Conservation (phyloP, 2,329 filamentous ascomycete species). For the Byssochlamys sp. region DNA sequence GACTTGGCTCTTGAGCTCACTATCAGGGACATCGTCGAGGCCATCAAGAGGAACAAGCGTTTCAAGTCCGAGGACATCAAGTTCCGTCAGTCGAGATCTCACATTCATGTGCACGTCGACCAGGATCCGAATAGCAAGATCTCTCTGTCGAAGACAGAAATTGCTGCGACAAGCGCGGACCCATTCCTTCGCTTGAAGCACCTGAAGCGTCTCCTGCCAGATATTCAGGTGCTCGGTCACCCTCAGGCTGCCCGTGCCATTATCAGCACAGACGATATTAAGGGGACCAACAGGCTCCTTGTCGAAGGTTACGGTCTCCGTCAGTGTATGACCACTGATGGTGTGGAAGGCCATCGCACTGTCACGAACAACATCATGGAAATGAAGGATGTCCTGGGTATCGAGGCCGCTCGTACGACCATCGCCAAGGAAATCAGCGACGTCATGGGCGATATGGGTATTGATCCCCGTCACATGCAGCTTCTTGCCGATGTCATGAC, state of each 20-base stretch:
- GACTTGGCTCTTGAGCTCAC: constrained; percentile 73
- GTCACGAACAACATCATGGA: constrained; percentile 86
- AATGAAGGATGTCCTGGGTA: constrained; percentile 74
- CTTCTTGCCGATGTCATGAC: constrained; percentile 97
- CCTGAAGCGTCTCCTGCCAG: constrained; percentile 69
- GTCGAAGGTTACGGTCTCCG: constrained; percentile 91
- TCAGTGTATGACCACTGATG: constrained; percentile 85
- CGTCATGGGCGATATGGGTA: constrained; percentile 90
- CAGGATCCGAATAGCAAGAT: constrained; percentile 26
- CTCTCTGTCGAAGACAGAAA: constrained; percentile 32
- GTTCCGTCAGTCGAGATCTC: constrained; percentile 39
- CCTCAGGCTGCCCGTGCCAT: constrained; percentile 76
- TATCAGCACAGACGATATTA: constrained; percentile 67
- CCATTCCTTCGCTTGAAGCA: constrained; percentile 61
- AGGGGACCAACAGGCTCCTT: constrained; percentile 61
- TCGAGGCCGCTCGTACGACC: constrained; percentile 82
- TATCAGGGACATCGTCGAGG: constrained; percentile 60
- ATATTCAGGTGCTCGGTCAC: constrained; percentile 82
- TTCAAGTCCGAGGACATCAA: constrained; percentile 59
- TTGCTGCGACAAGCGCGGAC: constrained; percentile 33
- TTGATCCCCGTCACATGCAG: constrained; percentile 96
- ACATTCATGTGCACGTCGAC: constrained; percentile 65
- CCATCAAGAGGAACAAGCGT: constrained; percentile 73
- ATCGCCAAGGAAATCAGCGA: constrained; percentile 79
- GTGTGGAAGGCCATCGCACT: constrained; percentile 67